phyloP scores from a whole-genome alignment of 495 filamentous ascomycete species.

The Cryomyces minteri region DNA sequence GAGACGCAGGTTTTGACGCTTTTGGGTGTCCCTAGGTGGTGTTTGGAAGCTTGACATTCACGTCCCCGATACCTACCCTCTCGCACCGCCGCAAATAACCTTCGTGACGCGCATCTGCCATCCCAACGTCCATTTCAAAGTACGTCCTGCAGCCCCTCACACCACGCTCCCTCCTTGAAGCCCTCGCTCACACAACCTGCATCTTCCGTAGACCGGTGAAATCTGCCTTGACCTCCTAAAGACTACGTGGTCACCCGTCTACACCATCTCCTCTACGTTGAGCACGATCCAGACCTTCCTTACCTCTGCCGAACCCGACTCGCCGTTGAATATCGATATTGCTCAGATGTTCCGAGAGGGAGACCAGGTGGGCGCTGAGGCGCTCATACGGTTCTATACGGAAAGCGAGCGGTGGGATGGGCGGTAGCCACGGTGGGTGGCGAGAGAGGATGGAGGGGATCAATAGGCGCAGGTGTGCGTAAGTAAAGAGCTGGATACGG shows the following conservation, averaged over 20 bases:
- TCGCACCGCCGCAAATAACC: constrained; percentile 49
- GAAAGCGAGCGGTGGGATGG: neutral
- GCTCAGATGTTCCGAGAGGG: constrained; percentile 58
- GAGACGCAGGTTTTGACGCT: too few species aligned
- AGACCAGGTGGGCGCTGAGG: constrained; percentile 59
- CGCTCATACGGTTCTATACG: constrained; percentile 60
- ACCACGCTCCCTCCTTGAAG: neutral
- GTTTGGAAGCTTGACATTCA: constrained; percentile 65
- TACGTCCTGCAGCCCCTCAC: constrained; percentile 1
- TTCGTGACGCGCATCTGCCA: constrained; percentile 75
- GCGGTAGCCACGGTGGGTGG: neutral
- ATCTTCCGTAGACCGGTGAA: constrained; percentile 43
- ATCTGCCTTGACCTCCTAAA: constrained; percentile 84
- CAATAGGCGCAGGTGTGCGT: too few species aligned
- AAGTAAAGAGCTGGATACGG: too few species aligned
- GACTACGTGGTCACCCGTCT: constrained; percentile 66
- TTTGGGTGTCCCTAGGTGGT: constrained; percentile 34
- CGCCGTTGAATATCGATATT: constrained; percentile 78
- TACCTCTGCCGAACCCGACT: constrained; percentile 57
- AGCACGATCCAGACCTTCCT: constrained; percentile 64
- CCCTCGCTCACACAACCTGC: neutral
- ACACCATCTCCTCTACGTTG: constrained; percentile 60
- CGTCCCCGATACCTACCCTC: constrained; percentile 64
- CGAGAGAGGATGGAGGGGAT: too few species aligned
- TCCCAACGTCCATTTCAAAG: constrained; percentile 59